Evolutionary conservation across 2,329 filamentous ascomycete species (phyloP), one percentile per base, ranked within the genome.

Genomic region (Didymellaceae sp.): DNA sequence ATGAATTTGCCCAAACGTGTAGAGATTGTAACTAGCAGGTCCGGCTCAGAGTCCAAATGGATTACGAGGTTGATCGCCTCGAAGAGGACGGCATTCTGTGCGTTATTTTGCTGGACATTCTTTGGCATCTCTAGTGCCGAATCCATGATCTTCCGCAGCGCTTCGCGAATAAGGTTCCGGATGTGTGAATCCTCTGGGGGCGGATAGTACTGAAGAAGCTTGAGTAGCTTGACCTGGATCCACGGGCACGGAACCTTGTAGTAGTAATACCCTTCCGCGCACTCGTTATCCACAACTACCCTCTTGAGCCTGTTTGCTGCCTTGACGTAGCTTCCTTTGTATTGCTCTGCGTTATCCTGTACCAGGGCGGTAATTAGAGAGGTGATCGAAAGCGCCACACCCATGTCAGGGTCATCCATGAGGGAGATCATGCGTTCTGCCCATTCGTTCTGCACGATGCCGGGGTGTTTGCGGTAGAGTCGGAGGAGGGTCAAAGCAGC

Each of bases 211-310:
- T 99, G 94, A 58, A 99, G 80, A 54, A 99, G 77, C 55, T 92
- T 86, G 59, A 99, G 76, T 14, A 99, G 82, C 77, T 99, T 99
- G 67, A 97, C 89, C 75, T 97, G 92, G 50, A 99, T 86, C 94
- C 94, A 99, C 2, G 94, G 94, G 70, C 94, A 99, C 1, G 94
- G 94, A n/a, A 99, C 94, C 68, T 97, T 97, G 80, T 99, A 99
- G 78, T 99, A 99, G 20, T 97, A 84, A 71, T 99, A 99, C 71
- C 97, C 94, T 47, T 86, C 83, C 0, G 90, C 85, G 66, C 90
- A 94, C 63, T 99, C 93, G 57, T 88, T 88, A 62, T 97, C 93
- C 20, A 97, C 86, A 13, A 97, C 82, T 60, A 97, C 89, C 59
- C 90, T 87, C 78, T 96, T 96, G 64, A 99, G 75, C 48, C 91